Conservation (phyloP, 768 basidiomycete species). For the Hygrophoropsis aurantiaca region DNA sequence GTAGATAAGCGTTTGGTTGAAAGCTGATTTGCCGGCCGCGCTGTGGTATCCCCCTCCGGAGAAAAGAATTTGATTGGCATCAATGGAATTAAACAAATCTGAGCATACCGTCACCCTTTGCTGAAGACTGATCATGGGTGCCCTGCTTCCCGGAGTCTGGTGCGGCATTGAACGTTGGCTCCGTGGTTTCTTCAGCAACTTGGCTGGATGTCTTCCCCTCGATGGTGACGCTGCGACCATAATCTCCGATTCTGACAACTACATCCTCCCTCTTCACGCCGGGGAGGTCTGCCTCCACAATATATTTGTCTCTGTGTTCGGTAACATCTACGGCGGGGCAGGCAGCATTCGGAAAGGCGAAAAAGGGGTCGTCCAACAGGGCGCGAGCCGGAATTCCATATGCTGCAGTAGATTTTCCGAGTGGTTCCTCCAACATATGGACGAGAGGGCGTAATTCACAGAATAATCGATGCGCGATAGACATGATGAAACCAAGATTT, state of each 20-base stretch:
- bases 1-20: constrained; percentile 62
- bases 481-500: constrained; percentile 49
- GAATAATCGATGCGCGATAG: constrained; percentile 61
- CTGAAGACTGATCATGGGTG: not conserved
- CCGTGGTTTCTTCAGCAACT: constrained; percentile 5
- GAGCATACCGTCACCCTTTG: too few species aligned
- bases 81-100: too few species aligned
- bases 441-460: constrained; percentile 75
- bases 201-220: constrained; percentile 54
- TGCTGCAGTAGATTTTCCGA: constrained; percentile 35
- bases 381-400: constrained; percentile 32
- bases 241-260: constrained; percentile 68
- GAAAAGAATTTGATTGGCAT: constrained; percentile 13
- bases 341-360: constrained; percentile 28
- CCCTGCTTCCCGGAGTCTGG: too few species aligned
- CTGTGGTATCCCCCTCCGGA: constrained; percentile 15
- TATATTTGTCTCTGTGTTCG: constrained; percentile 62
- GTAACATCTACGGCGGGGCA: constrained; percentile 67
- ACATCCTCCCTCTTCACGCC: constrained; percentile 78
- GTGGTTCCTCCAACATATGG: constrained; percentile 73
- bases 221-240: constrained; percentile 69
- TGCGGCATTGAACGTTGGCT: too few species aligned
- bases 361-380: constrained; percentile 52
- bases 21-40: constrained; percentile 42
- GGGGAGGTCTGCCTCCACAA: constrained; percentile 77